Evolutionary conservation across 1,284 basidiomycete genomes (phyloP).

Genomic region (Trametes pubescens): DNA sequence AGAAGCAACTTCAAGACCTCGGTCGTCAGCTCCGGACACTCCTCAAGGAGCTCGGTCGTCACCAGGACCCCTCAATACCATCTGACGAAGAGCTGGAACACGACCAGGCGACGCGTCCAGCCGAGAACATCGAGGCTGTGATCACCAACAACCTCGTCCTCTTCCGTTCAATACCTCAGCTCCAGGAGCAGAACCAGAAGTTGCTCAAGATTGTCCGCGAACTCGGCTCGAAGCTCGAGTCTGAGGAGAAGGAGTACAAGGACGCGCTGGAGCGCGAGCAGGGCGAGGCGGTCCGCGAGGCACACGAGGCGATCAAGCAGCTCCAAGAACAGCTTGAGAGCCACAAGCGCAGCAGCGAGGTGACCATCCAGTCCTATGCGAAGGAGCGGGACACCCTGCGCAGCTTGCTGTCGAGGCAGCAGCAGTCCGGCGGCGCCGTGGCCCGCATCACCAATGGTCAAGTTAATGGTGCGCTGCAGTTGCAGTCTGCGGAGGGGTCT

Average conservation of each 20-base stretch:
- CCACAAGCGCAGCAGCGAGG: slow-evolving; percentile 74
- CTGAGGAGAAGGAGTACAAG: slow-evolving; percentile 74
- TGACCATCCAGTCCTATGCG: slow-evolving; percentile 78
- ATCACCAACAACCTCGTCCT: slow-evolving; percentile 92
- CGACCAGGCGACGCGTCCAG: slow-evolving; percentile 48
- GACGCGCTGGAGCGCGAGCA: slow-evolving; percentile 75
- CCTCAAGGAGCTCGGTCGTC: slow-evolving; percentile 80
- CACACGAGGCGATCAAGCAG: slow-evolving; percentile 85
- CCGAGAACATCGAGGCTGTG: slow-evolving; percentile 74
- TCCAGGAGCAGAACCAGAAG: slow-evolving; percentile 93
- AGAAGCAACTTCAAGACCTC: slow-evolving; percentile 86
- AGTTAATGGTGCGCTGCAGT: slow-evolving; percentile 37
- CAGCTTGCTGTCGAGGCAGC: slow-evolving; percentile 68
- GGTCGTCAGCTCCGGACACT: slow-evolving; percentile 87
- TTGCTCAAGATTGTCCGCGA: slow-evolving; percentile 87
- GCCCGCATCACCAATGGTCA: slow-evolving; percentile 44
- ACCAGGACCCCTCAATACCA: slow-evolving; percentile 84
- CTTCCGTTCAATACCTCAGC: slow-evolving; percentile 81
- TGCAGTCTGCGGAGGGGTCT: slow-evolving; percentile 33
- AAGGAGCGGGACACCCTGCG: slow-evolving; percentile 91
- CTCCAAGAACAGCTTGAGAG: slow-evolving; percentile 79
- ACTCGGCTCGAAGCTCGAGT: slow-evolving; percentile 80
- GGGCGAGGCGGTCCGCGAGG: slow-evolving; percentile 84
- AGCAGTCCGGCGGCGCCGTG: slow-evolving; percentile 30
- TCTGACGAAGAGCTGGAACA: slow-evolving; percentile 74